Percentiles rank a stretch among this genome's conserved stretches.
phyloP scores from a whole-genome alignment of 148 eudicot species.

The Euryodendron excelsum region DNA sequence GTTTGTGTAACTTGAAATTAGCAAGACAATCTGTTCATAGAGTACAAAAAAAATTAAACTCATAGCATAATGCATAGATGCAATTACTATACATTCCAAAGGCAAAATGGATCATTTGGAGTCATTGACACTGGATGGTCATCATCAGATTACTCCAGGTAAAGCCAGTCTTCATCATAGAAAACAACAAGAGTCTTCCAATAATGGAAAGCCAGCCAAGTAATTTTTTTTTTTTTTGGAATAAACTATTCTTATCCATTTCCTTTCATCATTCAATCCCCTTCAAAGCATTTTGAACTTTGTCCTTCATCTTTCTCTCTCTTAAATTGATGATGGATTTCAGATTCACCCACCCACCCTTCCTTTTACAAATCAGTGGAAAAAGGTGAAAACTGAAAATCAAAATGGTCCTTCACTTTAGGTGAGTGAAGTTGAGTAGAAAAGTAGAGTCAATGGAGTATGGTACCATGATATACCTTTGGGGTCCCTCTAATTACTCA shows the following conservation, averaged over 20 bases:
- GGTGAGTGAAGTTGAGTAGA: slow-evolving; percentile 11
- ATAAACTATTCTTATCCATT: slow-evolving; percentile 6
- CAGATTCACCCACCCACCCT: slow-evolving; percentile 3
- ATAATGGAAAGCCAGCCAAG: slow-evolving; percentile 7
- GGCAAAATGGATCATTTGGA: neutral
- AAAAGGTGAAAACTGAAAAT: neutral
- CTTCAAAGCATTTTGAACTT: neutral
- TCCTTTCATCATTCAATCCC: slow-evolving; percentile 9
- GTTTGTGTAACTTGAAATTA: neutral
- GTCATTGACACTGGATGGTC: slow-evolving; percentile 8
- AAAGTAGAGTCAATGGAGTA: neutral
- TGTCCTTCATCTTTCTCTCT: neutral
- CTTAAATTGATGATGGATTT: slow-evolving; percentile 9
- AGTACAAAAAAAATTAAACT: neutral
- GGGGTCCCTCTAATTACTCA: slow-evolving; percentile 27
- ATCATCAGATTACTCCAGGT: slow-evolving; percentile 16
- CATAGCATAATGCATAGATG: neutral
- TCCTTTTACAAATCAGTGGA: neutral
- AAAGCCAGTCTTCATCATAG: slow-evolving; percentile 18
- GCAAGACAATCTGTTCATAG: neutral
- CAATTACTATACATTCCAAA: neutral
- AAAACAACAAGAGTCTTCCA: neutral
- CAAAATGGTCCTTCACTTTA: neutral
- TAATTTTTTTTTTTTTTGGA: too few species aligned
- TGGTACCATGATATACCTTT: slow-evolving; percentile 17